Conservation (phyloP, 305 asterid species). For the Fraxinus sp. region DNA sequence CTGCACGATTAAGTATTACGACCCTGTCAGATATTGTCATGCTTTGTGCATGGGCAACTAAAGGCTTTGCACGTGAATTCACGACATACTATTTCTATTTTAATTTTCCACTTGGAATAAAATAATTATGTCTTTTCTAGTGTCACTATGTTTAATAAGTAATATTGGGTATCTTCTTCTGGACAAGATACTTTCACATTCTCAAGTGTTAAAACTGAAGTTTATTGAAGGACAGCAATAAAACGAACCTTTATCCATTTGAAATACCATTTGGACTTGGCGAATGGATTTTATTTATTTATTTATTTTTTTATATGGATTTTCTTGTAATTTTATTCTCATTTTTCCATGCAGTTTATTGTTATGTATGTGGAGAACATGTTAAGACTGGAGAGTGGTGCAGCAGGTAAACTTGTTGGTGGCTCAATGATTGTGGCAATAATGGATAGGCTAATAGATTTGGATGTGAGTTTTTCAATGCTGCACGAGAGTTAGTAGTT, state of each 20-base stretch:
- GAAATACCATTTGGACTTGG: neutral
- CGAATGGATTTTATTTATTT: neutral
- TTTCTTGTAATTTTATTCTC: neutral
- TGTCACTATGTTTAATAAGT: neutral
- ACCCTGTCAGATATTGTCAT: neutral
- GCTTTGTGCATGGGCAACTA: slow-evolving; percentile 3
- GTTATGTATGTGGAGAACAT: slow-evolving; percentile 78
- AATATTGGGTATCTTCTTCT: neutral
- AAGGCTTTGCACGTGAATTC: neutral
- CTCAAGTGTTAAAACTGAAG: neutral
- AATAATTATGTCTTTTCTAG: neutral
- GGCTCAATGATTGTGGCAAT: slow-evolving; percentile 55
- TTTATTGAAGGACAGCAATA: neutral
- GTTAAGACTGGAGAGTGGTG: slow-evolving; percentile 74
- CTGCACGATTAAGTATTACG: neutral
- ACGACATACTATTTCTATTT: neutral
- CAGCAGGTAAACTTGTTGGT: slow-evolving; percentile 64
- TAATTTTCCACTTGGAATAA: neutral
- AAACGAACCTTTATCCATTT: neutral
- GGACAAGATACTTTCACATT: neutral
- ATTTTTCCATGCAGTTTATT: slow-evolving; percentile 42
- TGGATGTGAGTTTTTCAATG: slow-evolving; percentile 71
- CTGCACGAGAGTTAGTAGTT: neutral
- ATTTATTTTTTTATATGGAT: neutral
- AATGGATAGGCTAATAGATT: slow-evolving; percentile 66